Percentiles rank a stretch among this genome's conserved stretches.
These are phyloP conservation scores for Cadophora luteo-olivacea DNA, from an alignment of 2,329 filamentous ascomycete genomes.

Conservation along the genomic window DNA sequence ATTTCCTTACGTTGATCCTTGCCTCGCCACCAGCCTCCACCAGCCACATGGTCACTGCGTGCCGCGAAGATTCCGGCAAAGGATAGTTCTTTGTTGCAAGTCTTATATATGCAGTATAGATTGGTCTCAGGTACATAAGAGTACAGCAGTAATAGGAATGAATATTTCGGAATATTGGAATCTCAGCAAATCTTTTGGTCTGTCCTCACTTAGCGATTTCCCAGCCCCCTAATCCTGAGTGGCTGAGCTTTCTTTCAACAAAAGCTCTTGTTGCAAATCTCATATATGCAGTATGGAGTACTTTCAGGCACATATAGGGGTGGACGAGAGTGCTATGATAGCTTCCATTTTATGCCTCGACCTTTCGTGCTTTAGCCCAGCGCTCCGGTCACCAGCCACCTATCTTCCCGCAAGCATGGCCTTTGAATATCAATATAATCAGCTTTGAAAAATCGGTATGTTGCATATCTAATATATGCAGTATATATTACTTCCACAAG, in stretches of 20 bases:
- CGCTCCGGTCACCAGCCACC: neutral
- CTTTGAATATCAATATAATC: neutral
- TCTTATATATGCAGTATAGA: too few relatives aligned
- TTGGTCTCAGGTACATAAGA: too few relatives aligned
- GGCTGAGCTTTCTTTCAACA: neutral
- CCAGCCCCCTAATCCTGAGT: neutral
- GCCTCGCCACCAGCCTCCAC: too few relatives aligned
- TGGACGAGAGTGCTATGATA: neutral
- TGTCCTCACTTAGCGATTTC: neutral
- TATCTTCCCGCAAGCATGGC: neutral
- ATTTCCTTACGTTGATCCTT: too few relatives aligned
- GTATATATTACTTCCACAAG: neutral
- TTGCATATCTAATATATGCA: slow-evolving; percentile 19
- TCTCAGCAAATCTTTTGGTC: too few relatives aligned
- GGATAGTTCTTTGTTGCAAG: too few relatives aligned
- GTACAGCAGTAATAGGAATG: too few relatives aligned
- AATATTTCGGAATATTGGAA: too few relatives aligned
- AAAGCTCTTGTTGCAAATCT: slow-evolving; percentile 8
- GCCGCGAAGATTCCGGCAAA: too few relatives aligned
- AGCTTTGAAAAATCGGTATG: neutral
- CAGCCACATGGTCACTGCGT: too few relatives aligned
- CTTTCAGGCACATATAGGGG: neutral
- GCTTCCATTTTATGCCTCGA: neutral
- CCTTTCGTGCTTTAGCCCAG: neutral
- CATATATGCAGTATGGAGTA: neutral